Evolutionary conservation across 305 asterid genomes (phyloP).

Genomic region (Fraxinus sp.): DNA sequence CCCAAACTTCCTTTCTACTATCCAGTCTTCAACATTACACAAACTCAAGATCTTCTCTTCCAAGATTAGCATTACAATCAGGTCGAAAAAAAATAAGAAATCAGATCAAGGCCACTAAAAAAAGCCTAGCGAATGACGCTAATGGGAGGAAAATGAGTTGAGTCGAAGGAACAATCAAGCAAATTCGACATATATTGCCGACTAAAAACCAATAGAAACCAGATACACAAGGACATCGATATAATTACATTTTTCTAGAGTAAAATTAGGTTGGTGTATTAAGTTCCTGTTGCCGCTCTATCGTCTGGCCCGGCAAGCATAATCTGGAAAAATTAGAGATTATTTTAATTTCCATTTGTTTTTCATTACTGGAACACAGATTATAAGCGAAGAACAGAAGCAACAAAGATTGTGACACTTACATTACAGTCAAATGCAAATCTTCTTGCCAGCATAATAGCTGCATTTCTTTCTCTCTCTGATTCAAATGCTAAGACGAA

Average conservation of each 20-base stretch:
- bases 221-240: conserved; percentile 32
- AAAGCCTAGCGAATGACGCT: conserved; percentile 46
- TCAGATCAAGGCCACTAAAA: conserved; percentile 57
- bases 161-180: conserved; percentile 27
- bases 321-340: conserved; percentile 42
- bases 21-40: conserved; percentile 5
- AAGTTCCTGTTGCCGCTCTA: conserved; percentile 49
- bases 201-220: conserved; percentile 32
- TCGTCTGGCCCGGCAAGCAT: conserved; percentile 76
- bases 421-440: conserved; percentile 84
- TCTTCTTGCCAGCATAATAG: conserved; percentile 87
- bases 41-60: conserved; percentile 20
- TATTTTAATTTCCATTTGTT: not conserved
- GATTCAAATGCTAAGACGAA: conserved; percentile 86
- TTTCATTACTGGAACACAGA: not conserved
- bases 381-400: not conserved
- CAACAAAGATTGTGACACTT: conserved; percentile 32
- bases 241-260: conserved; percentile 40
- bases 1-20: not conserved
- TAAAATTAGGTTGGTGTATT: conserved; percentile 18
- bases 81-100: conserved; percentile 14
- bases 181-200: conserved; percentile 10
- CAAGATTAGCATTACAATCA: conserved; percentile 25
- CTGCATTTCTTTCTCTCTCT: conserved; percentile 82
- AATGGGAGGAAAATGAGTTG: not conserved